phyloP scores from a whole-genome alignment of 495 filamentous ascomycete genomes.

The Penicillium macrosclerotiorum region DNA sequence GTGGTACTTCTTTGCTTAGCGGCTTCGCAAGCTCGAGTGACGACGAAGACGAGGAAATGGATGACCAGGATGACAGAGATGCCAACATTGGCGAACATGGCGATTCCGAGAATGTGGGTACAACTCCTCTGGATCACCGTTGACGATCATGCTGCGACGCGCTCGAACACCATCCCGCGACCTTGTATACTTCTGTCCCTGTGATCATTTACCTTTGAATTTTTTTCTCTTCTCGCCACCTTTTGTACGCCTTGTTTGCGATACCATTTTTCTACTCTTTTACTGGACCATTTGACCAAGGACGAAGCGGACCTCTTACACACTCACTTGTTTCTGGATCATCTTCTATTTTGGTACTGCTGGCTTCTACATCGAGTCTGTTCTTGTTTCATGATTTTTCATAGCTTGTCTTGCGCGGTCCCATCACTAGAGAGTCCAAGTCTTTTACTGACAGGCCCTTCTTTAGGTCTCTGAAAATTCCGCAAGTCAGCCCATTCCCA shows the following conservation, averaged over 20 bases:
- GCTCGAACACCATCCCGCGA: conserved; percentile 3
- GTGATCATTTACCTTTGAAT: neutral
- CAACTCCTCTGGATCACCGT: conserved; percentile 55
- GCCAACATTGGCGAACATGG: conserved; percentile 32
- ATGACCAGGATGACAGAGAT: conserved; percentile 71
- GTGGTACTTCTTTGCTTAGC: conserved; percentile 71
- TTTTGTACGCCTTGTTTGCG: neutral
- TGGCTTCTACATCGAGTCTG: neutral
- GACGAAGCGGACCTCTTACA: too few species aligned
- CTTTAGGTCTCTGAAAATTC: conserved; percentile 31
- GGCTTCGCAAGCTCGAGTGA: conserved; percentile 96
- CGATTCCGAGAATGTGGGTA: conserved; percentile 67
- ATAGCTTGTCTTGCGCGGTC: neutral
- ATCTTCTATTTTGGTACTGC: neutral
- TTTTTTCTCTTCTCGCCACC: neutral
- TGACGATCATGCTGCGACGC: conserved; percentile 26
- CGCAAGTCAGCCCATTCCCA: conserved; percentile 45
- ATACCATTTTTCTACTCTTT: neutral
- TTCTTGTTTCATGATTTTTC: neutral
- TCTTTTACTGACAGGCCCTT: conserved; percentile 13
- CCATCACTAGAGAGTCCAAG: neutral
- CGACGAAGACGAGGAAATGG: conserved; percentile 94
- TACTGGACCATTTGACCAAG: too few species aligned
- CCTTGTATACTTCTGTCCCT: conserved; percentile 7
- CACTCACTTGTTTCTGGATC: neutral